A percentile compares a stretch with the other conserved stretches of the same genome.
phyloP scores from a whole-genome alignment of 2,329 filamentous ascomycete genomes.

The Apiospora rasikravindrae region DNA sequence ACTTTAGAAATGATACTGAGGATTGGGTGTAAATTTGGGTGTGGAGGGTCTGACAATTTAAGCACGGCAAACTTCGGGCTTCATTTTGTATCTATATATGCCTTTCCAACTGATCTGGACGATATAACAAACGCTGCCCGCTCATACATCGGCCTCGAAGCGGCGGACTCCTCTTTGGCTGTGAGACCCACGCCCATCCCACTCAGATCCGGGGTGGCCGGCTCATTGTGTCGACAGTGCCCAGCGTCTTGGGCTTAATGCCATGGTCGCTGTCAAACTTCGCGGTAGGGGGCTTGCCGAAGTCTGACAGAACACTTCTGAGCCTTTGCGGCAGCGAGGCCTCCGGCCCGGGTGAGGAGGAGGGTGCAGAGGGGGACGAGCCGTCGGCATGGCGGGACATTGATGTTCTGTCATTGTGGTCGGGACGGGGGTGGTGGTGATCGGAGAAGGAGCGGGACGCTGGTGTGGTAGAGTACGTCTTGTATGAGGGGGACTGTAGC shows the following conservation, averaged over 20 bases:
- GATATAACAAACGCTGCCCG: not conserved
- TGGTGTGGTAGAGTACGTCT: not conserved
- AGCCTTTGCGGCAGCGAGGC: not conserved
- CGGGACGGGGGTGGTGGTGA: not conserved
- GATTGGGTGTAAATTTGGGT: not conserved
- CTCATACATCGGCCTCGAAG: not conserved
- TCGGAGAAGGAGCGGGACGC: too few species aligned
- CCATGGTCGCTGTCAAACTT: not conserved
- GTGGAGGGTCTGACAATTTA: not conserved
- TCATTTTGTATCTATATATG: not conserved
- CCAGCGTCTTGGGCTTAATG: not conserved
- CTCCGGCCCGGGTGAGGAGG: not conserved
- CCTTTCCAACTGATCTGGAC: not conserved
- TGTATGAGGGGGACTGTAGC: not conserved
- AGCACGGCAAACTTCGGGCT: not conserved
- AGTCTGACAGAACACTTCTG: not conserved
- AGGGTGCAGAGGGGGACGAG: not conserved
- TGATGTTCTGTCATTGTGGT: not conserved
- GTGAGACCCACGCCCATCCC: not conserved
- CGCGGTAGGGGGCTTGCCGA: not conserved
- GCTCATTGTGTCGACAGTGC: conserved; percentile 1
- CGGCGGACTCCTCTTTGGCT: too few species aligned
- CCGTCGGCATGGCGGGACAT: not conserved
- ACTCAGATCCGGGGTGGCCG: not conserved
- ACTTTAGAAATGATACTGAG: not conserved